Conservation (phyloP, 176 grass and related monocot genomes). For the Cocos nucifera region DNA sequence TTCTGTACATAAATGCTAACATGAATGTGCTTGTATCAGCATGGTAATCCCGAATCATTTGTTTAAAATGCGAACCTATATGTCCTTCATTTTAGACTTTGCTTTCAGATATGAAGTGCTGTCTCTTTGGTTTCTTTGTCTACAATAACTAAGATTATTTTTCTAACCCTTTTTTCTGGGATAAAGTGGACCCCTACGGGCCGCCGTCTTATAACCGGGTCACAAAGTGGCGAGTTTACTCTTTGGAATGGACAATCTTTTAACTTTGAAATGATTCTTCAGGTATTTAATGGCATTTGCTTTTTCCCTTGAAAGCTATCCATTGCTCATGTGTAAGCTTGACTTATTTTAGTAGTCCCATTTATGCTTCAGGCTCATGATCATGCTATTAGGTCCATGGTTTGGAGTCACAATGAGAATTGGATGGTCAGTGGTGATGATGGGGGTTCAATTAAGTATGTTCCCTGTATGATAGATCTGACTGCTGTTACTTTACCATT, state of each 20-base stretch:
- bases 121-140: too few species aligned
- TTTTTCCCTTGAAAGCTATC: neutral
- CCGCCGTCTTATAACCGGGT: constrained; percentile 95
- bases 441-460: constrained; percentile 96
- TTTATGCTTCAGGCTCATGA: constrained; percentile 78
- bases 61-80: too few species aligned
- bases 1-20: too few species aligned
- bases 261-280: constrained; percentile 99
- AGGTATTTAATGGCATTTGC: constrained; percentile 45
- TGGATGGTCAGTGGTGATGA: constrained; percentile 99
- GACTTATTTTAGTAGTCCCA: neutral
- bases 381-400: constrained; percentile 93
- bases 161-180: constrained; percentile 15
- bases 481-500: too few species aligned
- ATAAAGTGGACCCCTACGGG: constrained; percentile 96
- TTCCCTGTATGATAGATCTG: constrained; percentile 4
- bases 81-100: too few species aligned
- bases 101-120: too few species aligned
- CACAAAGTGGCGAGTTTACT: constrained; percentile 95
- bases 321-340: neutral
- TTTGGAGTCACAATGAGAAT: constrained; percentile 99
- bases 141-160: neutral
- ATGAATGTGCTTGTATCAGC: too few species aligned
- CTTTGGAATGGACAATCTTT: constrained; percentile 99
- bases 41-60: too few species aligned